Conservation (phyloP, 2,329 filamentous ascomycete genomes). For the Stemphylium vesicarium region DNA sequence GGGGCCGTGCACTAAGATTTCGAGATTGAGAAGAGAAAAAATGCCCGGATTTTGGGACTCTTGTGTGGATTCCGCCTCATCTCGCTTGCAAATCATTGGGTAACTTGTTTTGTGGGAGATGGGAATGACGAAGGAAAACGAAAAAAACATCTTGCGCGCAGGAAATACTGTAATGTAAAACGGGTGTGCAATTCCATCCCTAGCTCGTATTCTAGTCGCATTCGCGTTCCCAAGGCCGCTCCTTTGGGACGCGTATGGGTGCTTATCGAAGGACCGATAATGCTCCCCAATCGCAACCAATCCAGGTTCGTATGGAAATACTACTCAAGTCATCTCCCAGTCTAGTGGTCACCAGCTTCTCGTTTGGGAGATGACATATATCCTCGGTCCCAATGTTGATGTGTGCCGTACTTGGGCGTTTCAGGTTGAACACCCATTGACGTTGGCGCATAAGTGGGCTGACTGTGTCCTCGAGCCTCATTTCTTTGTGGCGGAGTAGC, state of each 20-base stretch:
- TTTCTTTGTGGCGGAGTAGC: constrained; percentile 30
- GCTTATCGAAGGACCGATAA: constrained; percentile 20
- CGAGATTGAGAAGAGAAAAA: constrained; percentile 23
- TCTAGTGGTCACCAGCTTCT: constrained; percentile 46
- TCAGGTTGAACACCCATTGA: constrained; percentile 41
- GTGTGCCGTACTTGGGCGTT: constrained; percentile 41
- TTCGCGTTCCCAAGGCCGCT: constrained; percentile 11
- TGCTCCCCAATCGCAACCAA: constrained; percentile 7
- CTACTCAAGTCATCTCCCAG: constrained; percentile 32
- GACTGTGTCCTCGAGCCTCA: constrained; percentile 32
- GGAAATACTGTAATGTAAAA: not conserved
- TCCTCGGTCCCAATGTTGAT: constrained; percentile 42
- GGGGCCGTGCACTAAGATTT: constrained; percentile 38
- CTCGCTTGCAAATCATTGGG: constrained; percentile 39
- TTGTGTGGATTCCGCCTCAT: constrained; percentile 44
- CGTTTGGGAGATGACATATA: constrained; percentile 46
- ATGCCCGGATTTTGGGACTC: constrained; percentile 25
- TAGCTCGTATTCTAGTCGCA: constrained; percentile 6
- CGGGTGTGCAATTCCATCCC: not conserved
- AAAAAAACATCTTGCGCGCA: constrained; percentile 1
- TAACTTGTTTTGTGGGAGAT: not conserved
- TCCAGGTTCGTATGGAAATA: constrained; percentile 22
- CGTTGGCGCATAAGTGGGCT: constrained; percentile 32
- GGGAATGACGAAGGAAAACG: not conserved
- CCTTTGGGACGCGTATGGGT: constrained; percentile 7